Evolutionary conservation across 306 rosid genomes (phyloP).

Genomic region (Canavalia gladiata): DNA sequence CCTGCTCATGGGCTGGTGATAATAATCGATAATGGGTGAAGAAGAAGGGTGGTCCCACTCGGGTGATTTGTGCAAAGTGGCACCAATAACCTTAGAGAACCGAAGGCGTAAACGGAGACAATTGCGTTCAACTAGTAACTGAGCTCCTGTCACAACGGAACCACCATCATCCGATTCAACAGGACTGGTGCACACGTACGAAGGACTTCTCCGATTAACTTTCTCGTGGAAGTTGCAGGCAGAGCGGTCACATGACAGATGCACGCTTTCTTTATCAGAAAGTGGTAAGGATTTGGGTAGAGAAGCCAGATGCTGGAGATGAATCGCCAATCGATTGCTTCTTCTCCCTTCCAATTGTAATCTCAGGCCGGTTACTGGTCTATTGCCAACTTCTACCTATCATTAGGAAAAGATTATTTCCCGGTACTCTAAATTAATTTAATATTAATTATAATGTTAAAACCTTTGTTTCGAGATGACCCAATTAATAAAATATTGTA

Average conservation of each 20-base stretch:
- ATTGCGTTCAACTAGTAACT: conserved; percentile 65
- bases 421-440: no score
- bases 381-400: conserved; percentile 79
- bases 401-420: no score
- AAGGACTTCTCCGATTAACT: conserved; percentile 71
- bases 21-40: no score
- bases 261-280: conserved; percentile 61
- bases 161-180: conserved; percentile 71
- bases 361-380: conserved; percentile 75
- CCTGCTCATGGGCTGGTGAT: no score
- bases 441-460: no score
- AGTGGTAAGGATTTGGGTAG: conserved; percentile 70
- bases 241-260: conserved; percentile 52
- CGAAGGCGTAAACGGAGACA: conserved; percentile 41
- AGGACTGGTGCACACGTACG: conserved; percentile 81
- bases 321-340: conserved; percentile 77
- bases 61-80: conserved; percentile 13
- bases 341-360: conserved; percentile 75
- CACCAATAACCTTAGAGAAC: conserved; percentile 45
- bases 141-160: conserved; percentile 80
- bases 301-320: conserved; percentile 74
- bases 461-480: no score
- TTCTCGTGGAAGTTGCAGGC: conserved; percentile 64
- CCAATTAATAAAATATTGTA: no score
- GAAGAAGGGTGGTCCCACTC: conserved; percentile 38